Conservation (phyloP, 345 rosid genomes). For the Salix viminalis region DNA sequence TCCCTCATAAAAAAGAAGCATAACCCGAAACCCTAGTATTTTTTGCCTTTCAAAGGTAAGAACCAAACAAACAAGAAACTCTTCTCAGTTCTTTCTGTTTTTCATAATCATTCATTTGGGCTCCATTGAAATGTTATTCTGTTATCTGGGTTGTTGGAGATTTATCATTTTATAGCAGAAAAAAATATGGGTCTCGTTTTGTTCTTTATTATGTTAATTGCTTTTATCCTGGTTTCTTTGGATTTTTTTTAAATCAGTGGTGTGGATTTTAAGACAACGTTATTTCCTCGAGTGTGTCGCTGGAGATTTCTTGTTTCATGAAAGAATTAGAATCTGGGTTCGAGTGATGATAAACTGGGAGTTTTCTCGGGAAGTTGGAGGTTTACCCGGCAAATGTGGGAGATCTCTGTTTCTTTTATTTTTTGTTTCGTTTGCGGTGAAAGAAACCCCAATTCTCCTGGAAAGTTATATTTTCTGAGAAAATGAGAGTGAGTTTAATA, state of each 20-base stretch:
- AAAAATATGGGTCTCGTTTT: background rate
- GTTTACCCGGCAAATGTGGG: background rate
- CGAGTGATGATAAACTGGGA: background rate
- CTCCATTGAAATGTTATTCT: background rate
- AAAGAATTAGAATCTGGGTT: background rate
- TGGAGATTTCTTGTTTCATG: background rate
- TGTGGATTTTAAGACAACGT: background rate
- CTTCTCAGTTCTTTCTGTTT: background rate
- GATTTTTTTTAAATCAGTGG: background rate
- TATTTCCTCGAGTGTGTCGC: background rate
- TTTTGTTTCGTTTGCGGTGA: conserved; percentile 2
- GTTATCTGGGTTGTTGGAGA: no score
- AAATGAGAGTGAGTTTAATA: no score
- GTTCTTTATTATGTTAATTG: background rate
- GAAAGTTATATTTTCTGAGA: background rate
- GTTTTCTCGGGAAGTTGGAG: background rate
- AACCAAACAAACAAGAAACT: background rate
- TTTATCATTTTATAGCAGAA: background rate
- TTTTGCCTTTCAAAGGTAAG: background rate
- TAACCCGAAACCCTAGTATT: background rate
- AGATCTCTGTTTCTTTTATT: background rate
- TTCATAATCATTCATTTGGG: background rate
- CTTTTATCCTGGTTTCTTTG: background rate
- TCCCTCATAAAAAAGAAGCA: background rate
- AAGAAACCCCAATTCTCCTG: background rate